Conservation (phyloP, 139 green algal genomes). For the Micractinium sp. region DNA sequence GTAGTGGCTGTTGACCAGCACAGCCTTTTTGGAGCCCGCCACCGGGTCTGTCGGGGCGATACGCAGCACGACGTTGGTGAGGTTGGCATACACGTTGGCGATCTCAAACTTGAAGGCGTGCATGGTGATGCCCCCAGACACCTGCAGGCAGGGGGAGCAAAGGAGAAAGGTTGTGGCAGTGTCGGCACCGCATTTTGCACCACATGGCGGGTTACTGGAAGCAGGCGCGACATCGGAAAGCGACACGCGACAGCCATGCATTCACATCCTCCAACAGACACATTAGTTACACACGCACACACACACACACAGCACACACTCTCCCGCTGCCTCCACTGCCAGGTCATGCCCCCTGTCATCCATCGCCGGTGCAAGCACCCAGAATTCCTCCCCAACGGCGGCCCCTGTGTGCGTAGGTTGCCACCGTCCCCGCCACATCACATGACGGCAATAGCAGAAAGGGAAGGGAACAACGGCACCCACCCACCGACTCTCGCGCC, state of each 20-base stretch:
- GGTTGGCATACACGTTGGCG: conserved; percentile 69
- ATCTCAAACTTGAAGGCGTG: conserved; percentile 58
- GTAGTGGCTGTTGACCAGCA: conserved; percentile 63
- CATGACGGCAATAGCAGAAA: not conserved
- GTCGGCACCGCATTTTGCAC: not conserved
- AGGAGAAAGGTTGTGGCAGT: not conserved
- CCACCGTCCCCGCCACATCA: no score
- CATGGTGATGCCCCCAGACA: conserved; percentile 54
- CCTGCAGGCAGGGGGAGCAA: not conserved
- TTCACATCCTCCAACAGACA: not conserved
- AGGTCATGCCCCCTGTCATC: no score
- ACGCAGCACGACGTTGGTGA: conserved; percentile 64
- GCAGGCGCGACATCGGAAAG: no score
- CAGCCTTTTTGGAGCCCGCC: conserved; percentile 20
- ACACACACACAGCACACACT: no score
- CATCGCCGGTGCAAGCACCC: no score
- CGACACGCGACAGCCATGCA: not conserved
- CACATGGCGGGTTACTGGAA: not conserved
- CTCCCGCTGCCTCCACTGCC: no score
- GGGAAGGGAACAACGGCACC: not conserved
- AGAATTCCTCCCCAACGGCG: no score
- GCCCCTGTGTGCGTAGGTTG: no score
- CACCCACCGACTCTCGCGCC: conserved; percentile 24
- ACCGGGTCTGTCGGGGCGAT: conserved; percentile 35
- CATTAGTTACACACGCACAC: no score